Conservation (phyloP, 257 asterid genomes). For the Ligustrum vulgare region DNA sequence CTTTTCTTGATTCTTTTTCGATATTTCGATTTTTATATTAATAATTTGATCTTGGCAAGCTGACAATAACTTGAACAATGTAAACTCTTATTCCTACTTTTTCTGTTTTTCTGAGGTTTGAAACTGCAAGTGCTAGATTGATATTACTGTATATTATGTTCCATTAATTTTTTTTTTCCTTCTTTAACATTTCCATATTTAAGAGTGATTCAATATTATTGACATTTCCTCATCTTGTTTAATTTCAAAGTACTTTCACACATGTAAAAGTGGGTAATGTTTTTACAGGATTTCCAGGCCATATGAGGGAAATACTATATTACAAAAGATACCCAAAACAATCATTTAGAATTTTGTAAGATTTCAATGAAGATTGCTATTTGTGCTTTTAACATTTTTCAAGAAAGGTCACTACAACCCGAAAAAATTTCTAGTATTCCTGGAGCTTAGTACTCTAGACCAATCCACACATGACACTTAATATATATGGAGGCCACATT, state of each 20-base stretch:
- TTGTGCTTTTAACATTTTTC: constrained; percentile 17
- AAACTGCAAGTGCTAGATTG: neutral
- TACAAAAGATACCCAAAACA: neutral
- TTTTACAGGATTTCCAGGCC: neutral
- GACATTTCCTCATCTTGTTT: constrained; percentile 1
- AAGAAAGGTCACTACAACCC: constrained; percentile 6
- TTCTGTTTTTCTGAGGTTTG: neutral
- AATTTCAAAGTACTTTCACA: neutral
- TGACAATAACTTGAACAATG: constrained; percentile 17
- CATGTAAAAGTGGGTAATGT: neutral
- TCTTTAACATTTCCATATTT: neutral
- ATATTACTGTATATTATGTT: neutral
- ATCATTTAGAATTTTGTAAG: constrained; percentile 9
- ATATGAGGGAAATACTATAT: neutral
- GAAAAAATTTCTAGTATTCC: too few species aligned
- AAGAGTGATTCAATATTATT: neutral
- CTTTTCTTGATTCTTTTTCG: neutral
- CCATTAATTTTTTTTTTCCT: neutral
- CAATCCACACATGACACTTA: too few species aligned
- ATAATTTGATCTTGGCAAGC: constrained; percentile 18
- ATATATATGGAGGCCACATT: too few species aligned
- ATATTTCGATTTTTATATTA: neutral
- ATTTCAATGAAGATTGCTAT: constrained; percentile 12
- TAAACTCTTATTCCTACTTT: constrained; percentile 5
- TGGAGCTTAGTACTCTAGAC: too few species aligned